Percentiles rank a stretch among this genome's conserved stretches.
These are phyloP conservation scores for Calonectria crousiana DNA, from an alignment of 2,329 filamentous ascomycete genomes.

Conservation along the genomic window DNA sequence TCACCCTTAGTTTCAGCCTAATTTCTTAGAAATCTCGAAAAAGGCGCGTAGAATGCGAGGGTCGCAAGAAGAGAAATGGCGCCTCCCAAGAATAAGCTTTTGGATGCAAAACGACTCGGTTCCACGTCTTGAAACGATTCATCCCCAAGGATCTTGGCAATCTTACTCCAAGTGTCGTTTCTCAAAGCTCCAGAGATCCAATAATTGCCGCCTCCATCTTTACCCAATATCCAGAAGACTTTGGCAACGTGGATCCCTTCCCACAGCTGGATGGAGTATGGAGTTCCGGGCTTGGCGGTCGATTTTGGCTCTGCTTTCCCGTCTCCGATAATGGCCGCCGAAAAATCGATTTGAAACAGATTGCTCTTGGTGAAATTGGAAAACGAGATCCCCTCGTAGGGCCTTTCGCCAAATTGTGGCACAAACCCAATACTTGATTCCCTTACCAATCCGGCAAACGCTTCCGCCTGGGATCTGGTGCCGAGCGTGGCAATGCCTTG, in stretches of 20 bases:
- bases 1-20: not conserved
- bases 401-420: not conserved
- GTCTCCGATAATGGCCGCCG: not conserved
- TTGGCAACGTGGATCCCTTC: slow-evolving; percentile 6
- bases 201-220: slow-evolving; percentile 10
- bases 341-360: not conserved
- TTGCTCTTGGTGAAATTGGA: not conserved
- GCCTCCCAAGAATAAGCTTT: not conserved
- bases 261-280: not conserved
- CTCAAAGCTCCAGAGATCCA: slow-evolving; percentile 16
- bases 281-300: not conserved
- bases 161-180: slow-evolving; percentile 13
- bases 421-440: not conserved
- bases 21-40: not conserved
- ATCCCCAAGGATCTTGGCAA: not conserved
- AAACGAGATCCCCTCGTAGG: not conserved
- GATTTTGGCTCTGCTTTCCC: not conserved
- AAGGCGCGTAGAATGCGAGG: not conserved
- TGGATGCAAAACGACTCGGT: not conserved
- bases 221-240: slow-evolving; percentile 6
- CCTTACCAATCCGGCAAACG: not conserved
- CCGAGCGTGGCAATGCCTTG: not conserved
- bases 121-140: not conserved
- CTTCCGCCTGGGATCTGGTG: not conserved
- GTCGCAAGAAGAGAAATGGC: not conserved